Base-by-base conservation (phyloP, 768 basidiomycete species). In the Tricholoma hemisulphureum region DNA sequence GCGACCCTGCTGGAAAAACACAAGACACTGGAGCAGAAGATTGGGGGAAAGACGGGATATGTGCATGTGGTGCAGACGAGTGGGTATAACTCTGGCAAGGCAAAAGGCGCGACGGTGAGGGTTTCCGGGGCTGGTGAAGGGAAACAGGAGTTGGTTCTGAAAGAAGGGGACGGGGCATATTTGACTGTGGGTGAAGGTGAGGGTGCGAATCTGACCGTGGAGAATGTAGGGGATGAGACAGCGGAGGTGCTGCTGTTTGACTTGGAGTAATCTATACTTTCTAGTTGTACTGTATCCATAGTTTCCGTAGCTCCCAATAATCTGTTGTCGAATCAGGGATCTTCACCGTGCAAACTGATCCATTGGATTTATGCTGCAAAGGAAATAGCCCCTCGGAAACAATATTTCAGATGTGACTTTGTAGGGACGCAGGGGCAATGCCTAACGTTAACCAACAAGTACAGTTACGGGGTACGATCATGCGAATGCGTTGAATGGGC, bases 151-250 rank as follows among this genome's bases (percentile, higher is more conserved):
- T 57, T 85, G 3, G 84, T 80, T 35, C 71, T 96, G 53, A 81
- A 82, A 29, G 95, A 98, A 64, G 95, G 95, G 0, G 95, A 98
- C 66, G 94, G 93, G 0, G 86, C 87, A 11, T 98, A 94, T 71
- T 69, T 96, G 45, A 64, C 73, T 46, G 78, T 82, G 1, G 81
- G 46, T 39, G n/a, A 75, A 1, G 71, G 75, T 0, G 78, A 74
- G 0, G 77, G 82, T 20, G 75, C 69, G 55, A 49, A 78, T 8
- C 57, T 70, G 55, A 65, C 72, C 29, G 75, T 87, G 2, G 80
- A 82, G 69, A 95, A 93, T 62, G 75, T 80, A 4, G 91, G 92
- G 0, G 82, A 83, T 53, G 73, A 68, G 23, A 77, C 78, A 11
- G 89, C 86, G 0, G 94, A 96, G 73, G 77, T 93, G 18, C 69